Conservation (phyloP, 1,139 yeast species). For the Sugiyamaella grinbergsii region DNA sequence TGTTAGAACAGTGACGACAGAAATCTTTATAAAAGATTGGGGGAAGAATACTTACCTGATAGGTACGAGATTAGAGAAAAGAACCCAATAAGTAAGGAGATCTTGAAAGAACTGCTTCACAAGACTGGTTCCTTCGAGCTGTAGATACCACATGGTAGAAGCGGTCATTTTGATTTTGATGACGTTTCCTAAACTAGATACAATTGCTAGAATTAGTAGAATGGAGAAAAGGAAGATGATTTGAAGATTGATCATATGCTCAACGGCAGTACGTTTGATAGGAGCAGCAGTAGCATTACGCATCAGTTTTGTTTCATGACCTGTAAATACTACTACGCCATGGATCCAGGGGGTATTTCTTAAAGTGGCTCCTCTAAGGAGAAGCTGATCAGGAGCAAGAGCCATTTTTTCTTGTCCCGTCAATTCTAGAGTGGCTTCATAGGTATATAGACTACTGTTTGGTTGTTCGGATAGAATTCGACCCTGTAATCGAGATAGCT, state of each 20-base stretch:
- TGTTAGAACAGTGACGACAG: too few species aligned
- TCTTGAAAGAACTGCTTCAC: constrained; percentile 79
- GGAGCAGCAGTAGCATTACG: constrained; percentile 99
- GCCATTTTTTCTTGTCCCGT: constrained; percentile 57
- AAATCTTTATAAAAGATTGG: too few species aligned
- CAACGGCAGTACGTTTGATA: constrained; percentile 95
- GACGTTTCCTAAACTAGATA: constrained; percentile 88
- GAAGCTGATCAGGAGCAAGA: constrained; percentile 83
- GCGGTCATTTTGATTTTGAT: constrained; percentile 63
- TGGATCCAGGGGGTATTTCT: constrained; percentile 95
- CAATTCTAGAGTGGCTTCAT: constrained; percentile 82
- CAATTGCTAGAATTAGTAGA: constrained; percentile 69
- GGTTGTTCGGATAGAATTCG: constrained; percentile 84
- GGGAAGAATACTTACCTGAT: constrained; percentile 53
- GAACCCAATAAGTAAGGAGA: constrained; percentile 90
- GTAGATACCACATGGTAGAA: constrained; percentile 60
- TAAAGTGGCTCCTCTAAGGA: constrained; percentile 92
- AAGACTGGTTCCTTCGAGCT: constrained; percentile 68
- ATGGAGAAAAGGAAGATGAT: constrained; percentile 84
- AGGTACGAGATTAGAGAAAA: constrained; percentile 93
- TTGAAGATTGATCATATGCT: constrained; percentile 89
- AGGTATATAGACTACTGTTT: constrained; percentile 89
- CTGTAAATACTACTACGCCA: constrained; percentile 92
- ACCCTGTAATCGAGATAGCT: constrained; percentile 57
- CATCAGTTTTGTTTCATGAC: constrained; percentile 98